phyloP scores from a whole-genome alignment of 1,284 basidiomycete genomes.

The Malassezia obtusa region DNA sequence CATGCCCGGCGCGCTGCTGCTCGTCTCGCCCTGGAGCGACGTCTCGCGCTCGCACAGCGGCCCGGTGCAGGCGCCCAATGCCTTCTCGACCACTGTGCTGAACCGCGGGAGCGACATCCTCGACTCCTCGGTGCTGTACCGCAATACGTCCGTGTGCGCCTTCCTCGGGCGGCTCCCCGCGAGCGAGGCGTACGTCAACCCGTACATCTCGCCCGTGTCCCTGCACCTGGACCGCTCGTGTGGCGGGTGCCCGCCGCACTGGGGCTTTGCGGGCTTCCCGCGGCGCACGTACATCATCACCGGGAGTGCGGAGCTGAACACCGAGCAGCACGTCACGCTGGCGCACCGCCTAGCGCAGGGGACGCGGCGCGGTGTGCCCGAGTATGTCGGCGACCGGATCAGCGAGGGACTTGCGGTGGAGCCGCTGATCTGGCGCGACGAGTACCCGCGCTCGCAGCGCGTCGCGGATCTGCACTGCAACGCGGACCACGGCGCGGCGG shows the following conservation, averaged over 20 bases:
- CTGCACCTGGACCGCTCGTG: constrained; percentile 28
- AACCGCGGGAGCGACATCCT: constrained; percentile 39
- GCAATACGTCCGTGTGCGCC: constrained; percentile 39
- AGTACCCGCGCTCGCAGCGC: constrained; percentile 19
- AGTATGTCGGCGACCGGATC: constrained; percentile 26
- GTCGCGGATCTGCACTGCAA: not conserved
- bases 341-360: constrained; percentile 37
- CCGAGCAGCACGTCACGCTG: constrained; percentile 41
- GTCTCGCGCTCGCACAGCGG: constrained; percentile 41
- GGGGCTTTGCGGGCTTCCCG: constrained; percentile 38
- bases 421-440: constrained; percentile 24
- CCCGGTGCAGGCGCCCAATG: constrained; percentile 31
- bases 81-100: constrained; percentile 22
- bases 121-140: constrained; percentile 26
- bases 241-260: constrained; percentile 27
- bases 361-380: constrained; percentile 21
- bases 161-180: constrained; percentile 37
- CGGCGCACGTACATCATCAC: constrained; percentile 29
- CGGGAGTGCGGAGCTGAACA: constrained; percentile 34
- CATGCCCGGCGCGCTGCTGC: constrained; percentile 26
- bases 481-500: not conserved
- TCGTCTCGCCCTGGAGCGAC: constrained; percentile 44
- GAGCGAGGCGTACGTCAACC: constrained; percentile 37
- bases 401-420: constrained; percentile 7
- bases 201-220: constrained; percentile 39